Base-by-base conservation (phyloP, 139 green algal genomes). In the Chlamydomonas schloesseri region DNA sequence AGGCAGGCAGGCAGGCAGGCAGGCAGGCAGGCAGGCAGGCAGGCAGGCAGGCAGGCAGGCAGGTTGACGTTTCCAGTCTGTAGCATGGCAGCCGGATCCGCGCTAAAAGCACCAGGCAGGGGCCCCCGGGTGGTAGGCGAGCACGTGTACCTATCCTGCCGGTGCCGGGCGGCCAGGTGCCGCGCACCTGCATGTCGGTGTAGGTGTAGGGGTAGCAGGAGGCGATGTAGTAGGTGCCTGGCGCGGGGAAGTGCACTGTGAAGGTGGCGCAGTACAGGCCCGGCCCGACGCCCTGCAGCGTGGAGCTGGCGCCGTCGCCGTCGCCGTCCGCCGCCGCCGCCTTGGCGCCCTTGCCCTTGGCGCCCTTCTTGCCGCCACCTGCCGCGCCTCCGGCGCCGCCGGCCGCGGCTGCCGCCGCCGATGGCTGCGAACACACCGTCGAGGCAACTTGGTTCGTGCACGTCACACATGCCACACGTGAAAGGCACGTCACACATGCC, bases 161-260 rank as follows among this genome's bases (percentile, higher is more conserved):
- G n/a, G n/a, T n/a, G n/a, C n/a, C n/a, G n/a, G n/a, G n/a, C n/a
- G n/a, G n/a, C n/a, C n/a, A n/a, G n/a, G n/a, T n/a, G n/a, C n/a
- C n/a, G n/a, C 77, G 3, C 31, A 89, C 84, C 86, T 94, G 92
- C 82, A 95, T 65, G 79, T 95, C 91, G 0, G 84, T 92, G 86
- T 95, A 95, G 0, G 88, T 91, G 88, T 95, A 96, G 8, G 93
- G 93, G 75, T 92, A 96, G 84, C 93, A 94, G 78, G n/a, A 85
- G 50, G 88, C 88, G 3, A 94, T 37, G 46, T 90, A 89, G 84
- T 92, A 90, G 36, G 60, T 69, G 5, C 87, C 90, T 1, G 71
- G 71, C n/a, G 69, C 72, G 31, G 80, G 74, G 58, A 91, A 91
- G 46, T 76, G 50, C 1, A 92, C 8, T 5, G 86, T 90, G 88